Evolutionary conservation across 768 basidiomycete genomes (phyloP).

Genomic region (Coprinellus aureogranulatus): DNA sequence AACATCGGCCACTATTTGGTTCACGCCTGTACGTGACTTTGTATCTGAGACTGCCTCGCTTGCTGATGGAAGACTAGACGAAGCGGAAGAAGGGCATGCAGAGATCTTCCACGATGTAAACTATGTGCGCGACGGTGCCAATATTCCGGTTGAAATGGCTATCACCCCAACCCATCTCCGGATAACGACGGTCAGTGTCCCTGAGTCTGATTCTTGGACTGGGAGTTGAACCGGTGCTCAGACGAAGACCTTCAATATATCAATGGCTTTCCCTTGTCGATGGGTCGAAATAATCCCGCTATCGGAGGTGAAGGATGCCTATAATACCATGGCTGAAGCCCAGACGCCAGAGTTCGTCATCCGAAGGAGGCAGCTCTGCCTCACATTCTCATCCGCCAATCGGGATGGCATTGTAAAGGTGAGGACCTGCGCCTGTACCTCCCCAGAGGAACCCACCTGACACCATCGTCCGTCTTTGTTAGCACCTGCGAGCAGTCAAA

Average conservation of each 20-base stretch:
- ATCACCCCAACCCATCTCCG: constrained; percentile 71
- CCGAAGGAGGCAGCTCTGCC: constrained; percentile 66
- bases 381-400: constrained; percentile 71
- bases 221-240: constrained; percentile 23
- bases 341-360: constrained; percentile 71
- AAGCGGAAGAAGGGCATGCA: constrained; percentile 58
- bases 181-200: constrained; percentile 63
- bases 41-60: neutral
- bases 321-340: constrained; percentile 76
- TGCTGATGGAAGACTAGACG: constrained; percentile 35
- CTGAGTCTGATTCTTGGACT: neutral
- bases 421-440: constrained; percentile 1
- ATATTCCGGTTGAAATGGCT: constrained; percentile 68
- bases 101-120: constrained; percentile 60
- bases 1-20: constrained; percentile 44
- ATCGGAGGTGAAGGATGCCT: constrained; percentile 81
- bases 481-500: constrained; percentile 79
- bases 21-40: constrained; percentile 51
- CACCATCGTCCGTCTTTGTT: neutral
- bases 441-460: constrained; percentile 1
- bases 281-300: constrained; percentile 81
- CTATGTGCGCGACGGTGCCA: constrained; percentile 66
- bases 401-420: constrained; percentile 79
- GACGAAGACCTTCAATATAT: constrained; percentile 72
- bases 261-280: constrained; percentile 65